Base-by-base conservation (phyloP, 1,139 yeast species). In the Taphrina populina region DNA sequence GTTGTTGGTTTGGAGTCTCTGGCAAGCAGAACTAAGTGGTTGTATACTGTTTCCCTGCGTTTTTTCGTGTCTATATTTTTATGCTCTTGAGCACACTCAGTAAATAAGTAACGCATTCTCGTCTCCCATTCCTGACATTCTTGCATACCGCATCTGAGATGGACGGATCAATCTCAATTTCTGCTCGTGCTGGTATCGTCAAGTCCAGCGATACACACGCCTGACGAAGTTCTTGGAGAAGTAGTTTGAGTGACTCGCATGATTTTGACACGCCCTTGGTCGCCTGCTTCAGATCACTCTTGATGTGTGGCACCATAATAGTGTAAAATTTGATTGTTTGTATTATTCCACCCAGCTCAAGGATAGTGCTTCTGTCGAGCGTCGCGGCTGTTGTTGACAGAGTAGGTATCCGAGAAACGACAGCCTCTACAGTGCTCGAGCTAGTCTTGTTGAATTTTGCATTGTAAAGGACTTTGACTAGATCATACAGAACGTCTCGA, bases 11-110 rank as follows among this genome's bases (percentile, higher is more conserved):
- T n/a, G n/a, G n/a, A n/a, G n/a, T n/a, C n/a, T n/a, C n/a, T n/a
- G n/a, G n/a, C n/a, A n/a, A n/a, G n/a, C n/a, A n/a, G n/a, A n/a
- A n/a, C n/a, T n/a, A n/a, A n/a, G n/a, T n/a, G n/a, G n/a, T n/a
- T n/a, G n/a, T n/a, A n/a, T n/a, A n/a, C n/a, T n/a, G n/a, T n/a
- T n/a, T n/a, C n/a, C n/a, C n/a, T n/a, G n/a, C n/a, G n/a, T n/a
- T n/a, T n/a, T n/a, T n/a, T n/a, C n/a, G n/a, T n/a, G n/a, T n/a
- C n/a, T 36, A 36, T 36, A 36, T 10, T 13, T 30, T 43, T 8
- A 43, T 43, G 37, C 47, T 20, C 15, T 43, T 43, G 36, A 43
- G 23, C 11, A 43, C 29, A 4, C 47, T 19, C 36, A 43, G 32
- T 21, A 43, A 20, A 6, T 37, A 43, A n/a, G 47, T 43, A 4